phyloP scores from a whole-genome alignment of 2,329 filamentous ascomycete species.

The Claviceps humidiphila region DNA sequence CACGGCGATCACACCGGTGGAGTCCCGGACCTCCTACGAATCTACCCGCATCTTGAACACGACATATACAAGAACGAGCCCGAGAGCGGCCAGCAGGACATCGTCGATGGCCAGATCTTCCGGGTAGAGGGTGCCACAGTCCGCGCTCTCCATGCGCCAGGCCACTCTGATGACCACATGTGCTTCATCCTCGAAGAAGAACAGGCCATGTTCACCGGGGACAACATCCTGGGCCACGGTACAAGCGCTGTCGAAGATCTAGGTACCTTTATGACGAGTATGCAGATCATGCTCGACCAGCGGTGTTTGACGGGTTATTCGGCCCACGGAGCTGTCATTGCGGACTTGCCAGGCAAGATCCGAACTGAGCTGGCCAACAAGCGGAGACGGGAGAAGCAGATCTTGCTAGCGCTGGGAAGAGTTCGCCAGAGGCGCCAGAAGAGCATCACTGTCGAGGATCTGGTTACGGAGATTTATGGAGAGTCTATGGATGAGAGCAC shows the following conservation, averaged over 20 bases:
- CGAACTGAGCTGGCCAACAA: constrained; percentile 22
- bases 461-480: constrained; percentile 31
- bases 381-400: constrained; percentile 24
- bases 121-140: constrained; percentile 41
- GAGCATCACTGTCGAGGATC: constrained; percentile 25
- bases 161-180: constrained; percentile 61
- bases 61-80: constrained; percentile 46
- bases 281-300: constrained; percentile 45
- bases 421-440: constrained; percentile 12
- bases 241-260: constrained; percentile 63
- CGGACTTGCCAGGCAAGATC: constrained; percentile 22
- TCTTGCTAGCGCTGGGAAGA: constrained; percentile 20
- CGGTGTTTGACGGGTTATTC: constrained; percentile 40
- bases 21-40: constrained; percentile 40
- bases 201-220: constrained; percentile 57
- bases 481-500: constrained; percentile 20
- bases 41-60: constrained; percentile 8
- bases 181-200: constrained; percentile 48
- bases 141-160: constrained; percentile 50
- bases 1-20: constrained; percentile 60
- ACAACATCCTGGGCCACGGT: constrained; percentile 63
- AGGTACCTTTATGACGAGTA: constrained; percentile 43
- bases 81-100: constrained; percentile 22
- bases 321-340: constrained; percentile 50
- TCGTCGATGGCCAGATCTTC: constrained; percentile 37